Evolutionary conservation across 768 basidiomycete genomes (phyloP).

Genomic region (Phylloporus rhodoxanthus): DNA sequence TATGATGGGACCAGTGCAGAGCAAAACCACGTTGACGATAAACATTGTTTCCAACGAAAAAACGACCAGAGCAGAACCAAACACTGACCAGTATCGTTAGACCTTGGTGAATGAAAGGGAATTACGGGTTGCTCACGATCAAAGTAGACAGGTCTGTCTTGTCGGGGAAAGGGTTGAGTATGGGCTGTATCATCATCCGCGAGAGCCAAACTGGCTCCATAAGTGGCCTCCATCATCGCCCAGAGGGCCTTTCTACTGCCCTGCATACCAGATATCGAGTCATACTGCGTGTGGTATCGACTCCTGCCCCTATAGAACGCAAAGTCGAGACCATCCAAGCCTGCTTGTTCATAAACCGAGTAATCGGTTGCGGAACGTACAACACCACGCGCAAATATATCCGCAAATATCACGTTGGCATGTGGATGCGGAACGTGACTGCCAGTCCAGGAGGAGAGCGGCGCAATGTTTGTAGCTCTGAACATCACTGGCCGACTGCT

Average conservation of each 20-base stretch:
- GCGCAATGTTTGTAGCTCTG: slow-evolving; percentile 56
- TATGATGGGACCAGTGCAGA: slow-evolving; percentile 58
- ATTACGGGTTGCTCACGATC: slow-evolving; percentile 47
- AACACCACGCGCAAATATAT: slow-evolving; percentile 60
- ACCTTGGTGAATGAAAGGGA: not conserved
- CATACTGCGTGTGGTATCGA: slow-evolving; percentile 71
- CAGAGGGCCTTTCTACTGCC: slow-evolving; percentile 58
- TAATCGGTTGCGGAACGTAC: slow-evolving; percentile 73
- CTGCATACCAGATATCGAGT: slow-evolving; percentile 54
- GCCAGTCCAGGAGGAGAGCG: slow-evolving; percentile 47
- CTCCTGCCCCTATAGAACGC: slow-evolving; percentile 74
- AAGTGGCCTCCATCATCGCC: slow-evolving; percentile 70
- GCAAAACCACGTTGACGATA: slow-evolving; percentile 51
- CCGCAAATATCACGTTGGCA: slow-evolving; percentile 62
- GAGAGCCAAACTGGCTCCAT: slow-evolving; percentile 50
- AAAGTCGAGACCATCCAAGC: slow-evolving; percentile 68
- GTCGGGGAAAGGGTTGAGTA: slow-evolving; percentile 18
- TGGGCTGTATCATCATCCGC: slow-evolving; percentile 39
- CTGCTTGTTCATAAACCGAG: slow-evolving; percentile 52
- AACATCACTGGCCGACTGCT: slow-evolving; percentile 70
- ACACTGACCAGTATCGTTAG: slow-evolving; percentile 40
- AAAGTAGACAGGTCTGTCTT: slow-evolving; percentile 53
- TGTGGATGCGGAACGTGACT: slow-evolving; percentile 58
- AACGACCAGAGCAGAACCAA: slow-evolving; percentile 48
- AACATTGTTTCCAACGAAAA: slow-evolving; percentile 49